Evolutionary conservation across 2,329 filamentous ascomycete species (phyloP), one percentile per base, ranked within the genome.

Genomic region (Metarhizium guizhouense): DNA sequence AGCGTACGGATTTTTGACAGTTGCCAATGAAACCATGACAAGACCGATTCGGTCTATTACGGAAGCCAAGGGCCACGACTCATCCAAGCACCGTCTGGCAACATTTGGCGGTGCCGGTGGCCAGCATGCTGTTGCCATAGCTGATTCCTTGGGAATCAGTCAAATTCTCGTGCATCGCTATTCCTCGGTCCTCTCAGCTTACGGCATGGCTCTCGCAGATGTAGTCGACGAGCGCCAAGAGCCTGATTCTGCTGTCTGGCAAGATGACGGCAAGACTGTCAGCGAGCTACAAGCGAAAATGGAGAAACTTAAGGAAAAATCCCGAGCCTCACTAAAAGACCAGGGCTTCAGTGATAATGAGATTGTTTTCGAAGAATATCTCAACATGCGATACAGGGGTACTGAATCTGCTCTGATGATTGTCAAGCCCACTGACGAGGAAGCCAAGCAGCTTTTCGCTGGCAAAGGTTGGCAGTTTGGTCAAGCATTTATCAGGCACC

Each of bases 361-460:
- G 36, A 88, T 96, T 29, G 79, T 85, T 0, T 95, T 93, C 64
- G 91, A 96, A 67, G 88, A 95, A 67, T 96, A 96, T 65, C 81
- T 97, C 56, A 96, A 96, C 67, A 91, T 96, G 86, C 79, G 92
- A 56, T 96, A 96, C 65, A 83, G 90, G 40, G 91, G 91, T 11
- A 96, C 91, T 0, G 91, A 96, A 67, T 95, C 90, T 7, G 89
- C 91, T 1, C 78, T 96, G 47, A 96, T 96, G 91, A 83, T 95
- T 51, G 74, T 94, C 60, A 90, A 87, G 69, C 90, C 91, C 0
- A 79, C 71, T 2, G 72, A 78, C 42, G 80, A 84, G 52, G 85
- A 89, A 56, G 77, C 77, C 0, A 72, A 82, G 57, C 77, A 79
- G 43, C 74, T 79, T 14, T 87, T 81, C 60, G 75, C 70, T 29